Evolutionary conservation across 2,329 filamentous ascomycete genomes (phyloP).

Genomic region (Phaeosphaeriaceae sp.): DNA sequence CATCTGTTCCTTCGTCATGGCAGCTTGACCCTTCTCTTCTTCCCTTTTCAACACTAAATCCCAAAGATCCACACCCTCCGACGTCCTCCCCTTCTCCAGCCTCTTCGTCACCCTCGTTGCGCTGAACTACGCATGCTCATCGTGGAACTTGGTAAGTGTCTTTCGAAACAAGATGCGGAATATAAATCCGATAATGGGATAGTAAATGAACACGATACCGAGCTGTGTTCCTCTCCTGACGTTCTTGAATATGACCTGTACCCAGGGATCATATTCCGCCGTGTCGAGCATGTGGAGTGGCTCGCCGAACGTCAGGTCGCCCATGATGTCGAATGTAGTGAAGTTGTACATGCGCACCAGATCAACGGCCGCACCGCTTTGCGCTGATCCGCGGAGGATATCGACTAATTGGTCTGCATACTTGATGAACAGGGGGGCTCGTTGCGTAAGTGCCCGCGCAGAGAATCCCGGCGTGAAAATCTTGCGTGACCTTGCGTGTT

Average conservation of each 20-base stretch:
- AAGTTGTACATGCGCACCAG: slow-evolving; percentile 31
- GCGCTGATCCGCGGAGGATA: slow-evolving; percentile 37
- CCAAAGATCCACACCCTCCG: slow-evolving; percentile 49
- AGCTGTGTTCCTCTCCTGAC: not conserved
- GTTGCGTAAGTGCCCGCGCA: slow-evolving; percentile 42
- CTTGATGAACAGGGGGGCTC: slow-evolving; percentile 43
- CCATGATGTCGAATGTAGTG: slow-evolving; percentile 43
- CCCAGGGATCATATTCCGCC: slow-evolving; percentile 37
- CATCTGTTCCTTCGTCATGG: slow-evolving; percentile 34
- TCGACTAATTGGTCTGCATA: slow-evolving; percentile 49
- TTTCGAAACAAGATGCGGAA: not conserved
- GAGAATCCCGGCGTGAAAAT: slow-evolving; percentile 45
- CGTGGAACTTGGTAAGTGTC: not conserved
- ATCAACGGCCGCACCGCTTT: slow-evolving; percentile 37
- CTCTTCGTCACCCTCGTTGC: slow-evolving; percentile 31
- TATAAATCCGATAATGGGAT: not conserved
- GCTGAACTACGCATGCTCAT: slow-evolving; percentile 18
- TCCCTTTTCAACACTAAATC: slow-evolving; percentile 45
- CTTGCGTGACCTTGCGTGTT: slow-evolving; percentile 21
- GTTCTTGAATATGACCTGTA: slow-evolving; percentile 16
- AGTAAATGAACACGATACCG: not conserved
- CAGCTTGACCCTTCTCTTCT: slow-evolving; percentile 27
- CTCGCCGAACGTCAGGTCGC: slow-evolving; percentile 42
- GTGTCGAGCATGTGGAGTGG: slow-evolving; percentile 34
- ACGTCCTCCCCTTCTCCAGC: slow-evolving; percentile 26